Conservation (phyloP, 495 filamentous ascomycete species). For the Aspergillus ostianus region DNA sequence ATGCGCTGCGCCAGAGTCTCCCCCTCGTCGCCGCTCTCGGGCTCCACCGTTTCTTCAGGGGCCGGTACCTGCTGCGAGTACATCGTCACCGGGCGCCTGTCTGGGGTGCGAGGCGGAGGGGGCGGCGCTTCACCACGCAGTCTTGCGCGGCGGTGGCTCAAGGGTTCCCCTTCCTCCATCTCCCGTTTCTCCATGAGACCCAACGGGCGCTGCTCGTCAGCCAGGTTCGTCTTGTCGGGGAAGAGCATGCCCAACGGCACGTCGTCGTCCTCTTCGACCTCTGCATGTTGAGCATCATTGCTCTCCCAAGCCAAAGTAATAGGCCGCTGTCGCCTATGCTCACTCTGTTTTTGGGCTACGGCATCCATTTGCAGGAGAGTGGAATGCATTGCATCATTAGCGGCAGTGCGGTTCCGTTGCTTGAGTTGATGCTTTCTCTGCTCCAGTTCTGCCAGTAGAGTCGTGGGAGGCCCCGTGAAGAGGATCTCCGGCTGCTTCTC, state of each 20-base stretch:
- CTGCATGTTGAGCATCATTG: slow-evolving; percentile 40
- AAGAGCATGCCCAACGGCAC: slow-evolving; percentile 83
- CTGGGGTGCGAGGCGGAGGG: slow-evolving; percentile 24
- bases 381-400: slow-evolving; percentile 71
- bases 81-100: slow-evolving; percentile 39
- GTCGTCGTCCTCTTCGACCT: slow-evolving; percentile 62
- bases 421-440: slow-evolving; percentile 82
- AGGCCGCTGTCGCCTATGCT: slow-evolving; percentile 67
- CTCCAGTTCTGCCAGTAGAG: slow-evolving; percentile 88
- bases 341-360: slow-evolving; percentile 81
- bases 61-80: slow-evolving; percentile 26
- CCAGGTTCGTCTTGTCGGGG: slow-evolving; percentile 54
- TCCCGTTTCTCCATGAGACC: slow-evolving; percentile 83
- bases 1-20: slow-evolving; percentile 80
- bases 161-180: slow-evolving; percentile 86
- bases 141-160: slow-evolving; percentile 75
- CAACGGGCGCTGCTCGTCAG: slow-evolving; percentile 65
- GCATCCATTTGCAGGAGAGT: slow-evolving; percentile 89
- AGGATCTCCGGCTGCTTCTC: slow-evolving; percentile 42
- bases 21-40: slow-evolving; percentile 58
- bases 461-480: slow-evolving; percentile 75
- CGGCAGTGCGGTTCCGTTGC: slow-evolving; percentile 66
- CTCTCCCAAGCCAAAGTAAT: slow-evolving; percentile 91
- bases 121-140: slow-evolving; percentile 56
- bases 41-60: slow-evolving; percentile 14